Base-by-base conservation (phyloP, 1,284 basidiomycete genomes). In the Cutaneotrichosporon spelunceum region DNA sequence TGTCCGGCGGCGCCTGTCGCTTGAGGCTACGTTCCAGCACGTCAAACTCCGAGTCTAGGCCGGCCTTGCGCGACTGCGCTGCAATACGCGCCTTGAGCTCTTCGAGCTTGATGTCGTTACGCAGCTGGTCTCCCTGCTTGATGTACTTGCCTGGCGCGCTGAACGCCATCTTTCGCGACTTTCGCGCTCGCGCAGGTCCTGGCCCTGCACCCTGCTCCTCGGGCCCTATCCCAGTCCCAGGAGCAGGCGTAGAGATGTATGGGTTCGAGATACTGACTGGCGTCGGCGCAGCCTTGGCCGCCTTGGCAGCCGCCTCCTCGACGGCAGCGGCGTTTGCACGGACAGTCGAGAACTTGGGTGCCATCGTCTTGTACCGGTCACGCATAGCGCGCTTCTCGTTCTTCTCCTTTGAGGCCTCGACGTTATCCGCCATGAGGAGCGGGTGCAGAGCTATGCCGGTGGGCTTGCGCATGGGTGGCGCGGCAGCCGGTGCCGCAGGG, bases 301-400 rank as follows among this genome's bases (percentile, higher is more conserved):
- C 53, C n/a, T 50, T 42, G 53, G 58, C 57, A 10, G 54, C 53
- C 2, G 62, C 62, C 49, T 61, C 65, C 56, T 66, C 65, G 11
- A 57, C 65, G 7, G 57, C 61, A 0, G 65, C 59, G 4, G 61
- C 65, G 54, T 66, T 72, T 26, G 87, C 88, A 81, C 89, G 93
- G 78, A 95, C 93, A 4, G 91, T 91, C 0, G 92, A 89, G 76
- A 96, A 97, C 78, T 96, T 97, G 58, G 93, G 93, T 66, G 93
- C 91, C 92, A 96, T 96, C 9, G 93, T 91, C 76, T 93, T 94
- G 80, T 94, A 95, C 62, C 88, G 62, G 68, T 78, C 68, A 57
- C 69, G 56, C 63, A 74, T 57, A 21, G 71, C 68, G 59, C 66
- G 68, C 68, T 77, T 75, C 59, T 74, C 77, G 59, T 77, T 75